Evolutionary conservation across 179 eudicot species (phyloP), one percentile per base, ranked within the genome.

Genomic region (Carnegiea gigantea): DNA sequence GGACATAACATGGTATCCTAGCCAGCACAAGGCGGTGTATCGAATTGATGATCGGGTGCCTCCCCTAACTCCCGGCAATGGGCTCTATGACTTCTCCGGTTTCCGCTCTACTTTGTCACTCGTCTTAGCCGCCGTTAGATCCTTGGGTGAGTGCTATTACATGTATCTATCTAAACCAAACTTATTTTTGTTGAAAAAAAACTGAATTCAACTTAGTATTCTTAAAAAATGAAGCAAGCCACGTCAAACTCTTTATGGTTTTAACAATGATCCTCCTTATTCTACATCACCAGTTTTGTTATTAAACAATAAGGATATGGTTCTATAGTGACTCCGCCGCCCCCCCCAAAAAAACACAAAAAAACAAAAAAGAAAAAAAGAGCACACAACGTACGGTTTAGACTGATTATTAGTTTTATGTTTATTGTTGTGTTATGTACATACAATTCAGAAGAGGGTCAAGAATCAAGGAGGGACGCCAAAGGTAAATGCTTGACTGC

Each of bases 1-100:
- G 1, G 93, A 92, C 78, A 53, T 93, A 20, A 78, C 80, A 14
- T 93, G 97, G 97, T 83, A 80, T n/a, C 97, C 97, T 2, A 88
- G 91, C 64, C 92, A 90, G 78, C 76, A 78, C 5, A 83, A 81
- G 76, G 97, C 79, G 1, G 44, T 84, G 0, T 93, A 93, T 67
- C 81, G 93, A 70, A 54, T 88, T 0, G 97, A 93, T 49, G 87
- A 92, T 67, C 83, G 97, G 21, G 90, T 92, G 15, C 67, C 91
- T 6, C 20, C 59, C 77, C 78, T 83, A 15, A 60, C 78, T 0
- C 77, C 92, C 0, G 97, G 97, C 15, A 75, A 92, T 84, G 97
- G 93, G 9, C 78, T 87, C 23, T 57, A 80, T 49, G 83, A 92
- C 79, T 86, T 79, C 77, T 76, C 79, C 0, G 87, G 85, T 4